Percentiles rank a stretch among this genome's conserved stretches.
Evolutionary conservation across 2,329 filamentous ascomycete species (phyloP).

Genomic region (Diaporthe humulicola): DNA sequence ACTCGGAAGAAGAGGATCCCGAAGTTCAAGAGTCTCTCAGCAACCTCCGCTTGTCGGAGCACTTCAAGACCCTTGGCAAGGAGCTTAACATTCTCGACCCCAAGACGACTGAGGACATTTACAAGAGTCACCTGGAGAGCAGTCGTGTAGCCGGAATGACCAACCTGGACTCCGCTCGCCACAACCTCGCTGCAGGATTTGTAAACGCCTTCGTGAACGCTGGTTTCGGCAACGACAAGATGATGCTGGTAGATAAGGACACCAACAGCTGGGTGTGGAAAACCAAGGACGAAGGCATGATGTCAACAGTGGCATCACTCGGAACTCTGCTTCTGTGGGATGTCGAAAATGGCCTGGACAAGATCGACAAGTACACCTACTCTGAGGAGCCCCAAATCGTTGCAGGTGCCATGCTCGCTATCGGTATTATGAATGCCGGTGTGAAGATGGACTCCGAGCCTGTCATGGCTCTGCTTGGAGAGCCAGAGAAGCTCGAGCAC

Average conservation of each 20-base stretch:
- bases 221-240: conserved; percentile 94
- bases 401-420: conserved; percentile 91
- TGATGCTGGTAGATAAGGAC: conserved; percentile 93
- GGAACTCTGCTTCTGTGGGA: conserved; percentile 95
- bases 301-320: conserved; percentile 94
- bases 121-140: conserved; percentile 98
- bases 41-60: conserved; percentile 88
- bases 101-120: conserved; percentile 97
- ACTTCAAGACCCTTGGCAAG: conserved; percentile 94
- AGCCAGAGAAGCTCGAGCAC: conserved; percentile 82
- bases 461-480: conserved; percentile 86
- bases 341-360: conserved; percentile 90
- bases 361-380: conserved; percentile 95
- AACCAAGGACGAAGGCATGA: conserved; percentile 97
- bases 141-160: conserved; percentile 92
- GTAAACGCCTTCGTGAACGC: conserved; percentile 98
- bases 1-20: conserved; percentile 77
- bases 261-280: conserved; percentile 99
- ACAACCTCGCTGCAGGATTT: conserved; percentile 95
- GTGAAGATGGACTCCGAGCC: conserved; percentile 92
- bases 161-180: conserved; percentile 93
- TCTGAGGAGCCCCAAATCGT: conserved; percentile 84
- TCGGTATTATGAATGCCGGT: conserved; percentile 95
- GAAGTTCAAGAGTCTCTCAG: conserved; percentile 86
- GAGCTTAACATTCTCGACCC: conserved; percentile 97